Evolutionary conservation across 768 basidiomycete species (phyloP).

Genomic region (Dacryopinax primogenitus): DNA sequence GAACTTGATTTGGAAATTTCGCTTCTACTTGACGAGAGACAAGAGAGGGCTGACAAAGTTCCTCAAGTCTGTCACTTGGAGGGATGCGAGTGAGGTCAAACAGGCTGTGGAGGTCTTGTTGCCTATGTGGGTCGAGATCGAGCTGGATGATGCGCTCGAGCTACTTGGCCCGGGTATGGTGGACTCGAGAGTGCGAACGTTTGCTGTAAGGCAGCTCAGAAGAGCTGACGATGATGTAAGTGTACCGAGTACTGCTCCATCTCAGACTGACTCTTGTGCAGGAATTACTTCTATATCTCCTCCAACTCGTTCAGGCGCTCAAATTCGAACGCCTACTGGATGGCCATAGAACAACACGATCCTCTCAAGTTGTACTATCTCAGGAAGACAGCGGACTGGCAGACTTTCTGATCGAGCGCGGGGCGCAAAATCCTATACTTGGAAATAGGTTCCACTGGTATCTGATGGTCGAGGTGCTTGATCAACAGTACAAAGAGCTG

Average conservation of each 20-base stretch:
- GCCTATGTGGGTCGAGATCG: slow-evolving; percentile 94
- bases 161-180: slow-evolving; percentile 80
- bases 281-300: slow-evolving; percentile 83
- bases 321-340: slow-evolving; percentile 74
- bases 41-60: slow-evolving; percentile 95
- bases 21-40: slow-evolving; percentile 89
- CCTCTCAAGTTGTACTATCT: slow-evolving; percentile 40
- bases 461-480: slow-evolving; percentile 84
- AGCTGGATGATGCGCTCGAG: slow-evolving; percentile 92
- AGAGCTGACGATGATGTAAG: slow-evolving; percentile 88
- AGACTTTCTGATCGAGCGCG: slow-evolving; percentile 78
- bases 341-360: slow-evolving; percentile 30
- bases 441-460: slow-evolving; percentile 97
- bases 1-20: slow-evolving; percentile 95
- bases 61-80: slow-evolving; percentile 93
- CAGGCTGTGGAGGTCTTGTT: slow-evolving; percentile 93
- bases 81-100: slow-evolving; percentile 89
- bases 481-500: slow-evolving; percentile 79
- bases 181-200: slow-evolving; percentile 83
- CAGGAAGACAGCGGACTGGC: slow-evolving; percentile 88
- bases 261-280: slow-evolving; percentile 25
- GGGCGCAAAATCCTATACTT: slow-evolving; percentile 66
- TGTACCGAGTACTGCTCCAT: slow-evolving; percentile 6
- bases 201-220: slow-evolving; percentile 82
- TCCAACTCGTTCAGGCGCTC: slow-evolving; percentile 94